phyloP scores from a whole-genome alignment of 306 rosid genomes.

The Casuarina cunninghamiana region DNA sequence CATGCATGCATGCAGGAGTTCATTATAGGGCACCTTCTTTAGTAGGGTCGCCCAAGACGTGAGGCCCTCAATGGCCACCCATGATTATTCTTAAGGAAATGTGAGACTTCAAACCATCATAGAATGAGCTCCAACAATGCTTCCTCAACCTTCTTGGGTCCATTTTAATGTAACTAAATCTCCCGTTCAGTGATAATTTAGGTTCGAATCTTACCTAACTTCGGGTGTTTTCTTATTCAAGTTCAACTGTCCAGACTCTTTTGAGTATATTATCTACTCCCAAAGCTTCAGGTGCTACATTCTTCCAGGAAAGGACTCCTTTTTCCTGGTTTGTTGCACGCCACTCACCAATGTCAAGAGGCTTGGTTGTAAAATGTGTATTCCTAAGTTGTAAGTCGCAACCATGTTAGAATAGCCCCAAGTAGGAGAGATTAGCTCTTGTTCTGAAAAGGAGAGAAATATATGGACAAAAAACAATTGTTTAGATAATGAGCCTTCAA shows the following conservation, averaged over 20 bases:
- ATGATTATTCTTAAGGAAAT: no score
- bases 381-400: not conserved
- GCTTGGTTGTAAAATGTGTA: not conserved
- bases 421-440: not conserved
- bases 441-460: not conserved
- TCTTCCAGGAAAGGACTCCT: not conserved
- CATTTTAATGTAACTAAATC: not conserved
- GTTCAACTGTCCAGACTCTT: no score
- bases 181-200: no score
- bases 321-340: not conserved
- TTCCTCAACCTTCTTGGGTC: not conserved
- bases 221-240: not conserved
- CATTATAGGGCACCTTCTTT: not conserved
- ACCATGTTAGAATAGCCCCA: not conserved
- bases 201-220: no score
- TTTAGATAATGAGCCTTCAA: not conserved
- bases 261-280: no score
- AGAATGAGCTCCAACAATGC: no score
- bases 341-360: not conserved
- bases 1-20: no score
- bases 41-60: not conserved
- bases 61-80: not conserved
- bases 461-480: not conserved
- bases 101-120: no score
- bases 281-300: not conserved